phyloP scores from a whole-genome alignment of 176 grass and related monocot species.

The Paspalum notatum region DNA sequence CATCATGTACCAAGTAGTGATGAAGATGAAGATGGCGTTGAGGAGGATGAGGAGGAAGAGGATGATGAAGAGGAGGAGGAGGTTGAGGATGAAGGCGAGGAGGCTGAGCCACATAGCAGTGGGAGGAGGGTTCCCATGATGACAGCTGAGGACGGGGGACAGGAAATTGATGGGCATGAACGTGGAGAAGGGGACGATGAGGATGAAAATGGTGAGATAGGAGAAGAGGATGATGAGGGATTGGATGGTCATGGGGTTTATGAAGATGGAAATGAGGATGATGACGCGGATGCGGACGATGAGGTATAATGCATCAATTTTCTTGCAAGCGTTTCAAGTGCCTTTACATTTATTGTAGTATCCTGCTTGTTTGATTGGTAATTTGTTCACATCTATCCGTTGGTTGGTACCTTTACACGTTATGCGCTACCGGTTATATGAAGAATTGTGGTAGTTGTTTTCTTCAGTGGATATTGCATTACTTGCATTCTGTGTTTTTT shows the following conservation, averaged over 20 bases:
- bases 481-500: too few relatives aligned
- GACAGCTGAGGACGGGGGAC: conserved; percentile 32
- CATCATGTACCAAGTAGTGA: conserved; percentile 56
- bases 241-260: conserved; percentile 62
- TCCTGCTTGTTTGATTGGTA: background rate
- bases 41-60: conserved; percentile 53
- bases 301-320: conserved; percentile 67
- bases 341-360: conserved; percentile 7
- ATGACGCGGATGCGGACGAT: conserved; percentile 78
- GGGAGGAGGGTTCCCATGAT: conserved; percentile 58
- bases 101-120: conserved; percentile 54
- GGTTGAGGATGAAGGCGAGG: conserved; percentile 63
- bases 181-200: conserved; percentile 88
- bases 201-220: conserved; percentile 84
- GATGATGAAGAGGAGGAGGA: conserved; percentile 66
- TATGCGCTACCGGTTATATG: background rate
- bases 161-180: conserved; percentile 95
- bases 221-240: conserved; percentile 71
- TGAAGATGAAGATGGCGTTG: conserved; percentile 69
- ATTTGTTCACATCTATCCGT: background rate
- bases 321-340: background rate
- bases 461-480: background rate
- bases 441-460: background rate
- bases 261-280: conserved; percentile 65
- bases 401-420: background rate